These are phyloP conservation scores for Daldinia vernicosa DNA, from an alignment of 495 filamentous ascomycete genomes.

Conservation along the genomic window DNA sequence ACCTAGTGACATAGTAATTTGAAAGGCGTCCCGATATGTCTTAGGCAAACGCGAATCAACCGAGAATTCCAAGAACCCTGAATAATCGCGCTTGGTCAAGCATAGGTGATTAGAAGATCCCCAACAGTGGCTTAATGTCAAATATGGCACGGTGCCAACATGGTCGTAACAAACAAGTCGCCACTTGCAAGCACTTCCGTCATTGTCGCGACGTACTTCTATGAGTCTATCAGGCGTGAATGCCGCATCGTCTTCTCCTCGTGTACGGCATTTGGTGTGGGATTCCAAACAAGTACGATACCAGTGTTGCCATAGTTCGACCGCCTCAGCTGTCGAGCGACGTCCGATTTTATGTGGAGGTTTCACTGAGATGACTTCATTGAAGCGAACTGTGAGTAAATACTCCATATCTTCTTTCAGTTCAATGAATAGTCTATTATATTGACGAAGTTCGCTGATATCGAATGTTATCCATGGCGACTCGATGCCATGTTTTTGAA, in stretches of 20 bases:
- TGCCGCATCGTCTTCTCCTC: not conserved
- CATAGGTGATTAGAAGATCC: not conserved
- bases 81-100: not conserved
- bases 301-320: not conserved
- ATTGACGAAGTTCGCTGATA: not conserved
- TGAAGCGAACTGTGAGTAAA: not conserved
- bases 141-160: not conserved
- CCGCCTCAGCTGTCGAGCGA: not conserved
- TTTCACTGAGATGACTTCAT: not conserved
- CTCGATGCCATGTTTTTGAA: not conserved
- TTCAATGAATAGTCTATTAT: not conserved
- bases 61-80: not conserved
- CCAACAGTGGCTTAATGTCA: constrained; percentile 1
- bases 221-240: not conserved
- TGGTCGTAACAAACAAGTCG: not conserved
- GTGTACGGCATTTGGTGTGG: not conserved
- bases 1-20: not conserved
- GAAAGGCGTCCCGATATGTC: constrained; percentile 1
- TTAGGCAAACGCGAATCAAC: not conserved
- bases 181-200: not conserved
- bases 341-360: not conserved
- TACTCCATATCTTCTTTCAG: not conserved
- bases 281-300: not conserved
- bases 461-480: not conserved
- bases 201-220: not conserved